These are phyloP conservation scores for Phlegmacium glaucopus DNA, from an alignment of 768 basidiomycete genomes.

Conservation along the genomic window DNA sequence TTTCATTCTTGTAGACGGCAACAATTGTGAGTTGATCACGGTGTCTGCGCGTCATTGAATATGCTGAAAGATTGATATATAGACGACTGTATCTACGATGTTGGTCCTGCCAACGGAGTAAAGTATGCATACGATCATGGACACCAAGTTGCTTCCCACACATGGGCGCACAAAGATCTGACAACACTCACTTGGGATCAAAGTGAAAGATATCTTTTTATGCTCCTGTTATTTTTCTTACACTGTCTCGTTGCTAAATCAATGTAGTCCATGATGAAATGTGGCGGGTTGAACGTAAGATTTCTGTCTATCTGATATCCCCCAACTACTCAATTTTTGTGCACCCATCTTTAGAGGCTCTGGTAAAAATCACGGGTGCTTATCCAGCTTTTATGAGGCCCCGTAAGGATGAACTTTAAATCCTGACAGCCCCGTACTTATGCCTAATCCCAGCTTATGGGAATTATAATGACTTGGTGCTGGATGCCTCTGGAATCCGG, in stretches of 20 bases:
- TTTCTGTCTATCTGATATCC: slow-evolving; percentile 2
- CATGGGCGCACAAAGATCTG: slow-evolving; percentile 39
- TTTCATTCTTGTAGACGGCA: slow-evolving; percentile 24
- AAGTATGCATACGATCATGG: slow-evolving; percentile 35
- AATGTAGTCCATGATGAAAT: slow-evolving; percentile 31
- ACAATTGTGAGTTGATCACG: slow-evolving; percentile 29
- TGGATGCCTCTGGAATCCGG: slow-evolving; percentile 18
- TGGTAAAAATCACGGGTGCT: slow-evolving; percentile 31
- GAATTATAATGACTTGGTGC: slow-evolving; percentile 35
- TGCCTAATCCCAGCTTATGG: slow-evolving; percentile 34
- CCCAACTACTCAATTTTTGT: not conserved
- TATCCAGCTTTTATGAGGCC: slow-evolving; percentile 38
- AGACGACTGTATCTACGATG: slow-evolving; percentile 38
- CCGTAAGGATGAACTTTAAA: slow-evolving; percentile 18
- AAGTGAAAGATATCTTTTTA: slow-evolving; percentile 13
- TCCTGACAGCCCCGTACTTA: not conserved
- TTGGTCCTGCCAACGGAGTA: slow-evolving; percentile 21
- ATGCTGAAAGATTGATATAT: not conserved
- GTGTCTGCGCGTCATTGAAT: not conserved
- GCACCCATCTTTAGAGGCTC: slow-evolving; percentile 22
- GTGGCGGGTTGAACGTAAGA: slow-evolving; percentile 31
- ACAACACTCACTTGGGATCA: slow-evolving; percentile 27
- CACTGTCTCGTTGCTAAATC: no score
- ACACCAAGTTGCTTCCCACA: slow-evolving; percentile 44
- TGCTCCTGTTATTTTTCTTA: not conserved